Percentiles rank a stretch among this genome's conserved stretches.
Conservation (phyloP, 345 rosid genomes). For the Eucalyptus regnans region DNA sequence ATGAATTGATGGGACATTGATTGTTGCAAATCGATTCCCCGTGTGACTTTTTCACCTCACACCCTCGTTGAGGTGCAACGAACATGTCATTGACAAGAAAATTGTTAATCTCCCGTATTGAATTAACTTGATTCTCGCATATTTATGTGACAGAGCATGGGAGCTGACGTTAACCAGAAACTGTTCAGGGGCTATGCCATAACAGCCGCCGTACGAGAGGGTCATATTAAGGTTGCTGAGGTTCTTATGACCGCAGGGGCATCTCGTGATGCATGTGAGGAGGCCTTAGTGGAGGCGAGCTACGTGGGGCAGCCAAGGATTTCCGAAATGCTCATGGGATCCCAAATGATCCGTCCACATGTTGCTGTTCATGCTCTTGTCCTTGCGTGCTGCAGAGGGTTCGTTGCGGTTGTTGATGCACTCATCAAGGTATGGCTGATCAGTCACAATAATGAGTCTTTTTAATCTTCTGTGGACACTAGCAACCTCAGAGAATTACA, state of each 20-base stretch:
- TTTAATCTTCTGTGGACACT: neutral
- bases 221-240: conserved; percentile 29
- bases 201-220: conserved; percentile 51
- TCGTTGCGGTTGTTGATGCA: conserved; percentile 28
- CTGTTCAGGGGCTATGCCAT: conserved; percentile 51
- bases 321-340: conserved; percentile 25
- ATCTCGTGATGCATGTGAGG: conserved; percentile 47
- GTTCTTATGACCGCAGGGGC: conserved; percentile 39
- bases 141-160: conserved; percentile 24
- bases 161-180: conserved; percentile 48
- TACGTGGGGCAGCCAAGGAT: conserved; percentile 27
- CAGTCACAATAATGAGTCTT: neutral
- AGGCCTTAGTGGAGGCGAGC: conserved; percentile 59
- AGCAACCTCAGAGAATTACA: neutral
- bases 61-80: neutral
- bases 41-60: neutral
- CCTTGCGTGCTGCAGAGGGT: conserved; percentile 53
- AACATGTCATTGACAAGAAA: neutral
- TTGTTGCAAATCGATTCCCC: neutral
- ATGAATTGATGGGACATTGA: neutral
- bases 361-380: conserved; percentile 43
- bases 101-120: neutral
- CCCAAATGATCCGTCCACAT: conserved; percentile 33
- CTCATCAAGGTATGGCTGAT: conserved; percentile 25
- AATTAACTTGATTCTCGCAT: neutral